Conservation (phyloP, 2,329 filamentous ascomycete species). For the Aureobasidium sp. region DNA sequence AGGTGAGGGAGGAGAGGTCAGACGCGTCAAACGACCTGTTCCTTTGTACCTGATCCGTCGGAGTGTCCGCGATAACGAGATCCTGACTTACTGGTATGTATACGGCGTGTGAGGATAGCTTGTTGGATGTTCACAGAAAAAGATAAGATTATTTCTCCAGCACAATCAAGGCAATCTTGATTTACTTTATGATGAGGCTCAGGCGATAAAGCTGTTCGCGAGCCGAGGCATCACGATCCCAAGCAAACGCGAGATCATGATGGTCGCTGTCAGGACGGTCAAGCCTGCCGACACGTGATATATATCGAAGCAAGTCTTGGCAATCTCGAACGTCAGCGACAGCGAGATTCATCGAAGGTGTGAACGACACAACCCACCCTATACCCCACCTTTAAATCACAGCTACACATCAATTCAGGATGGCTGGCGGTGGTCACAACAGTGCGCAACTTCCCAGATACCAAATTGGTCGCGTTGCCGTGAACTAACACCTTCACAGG, state of each 20-base stretch:
- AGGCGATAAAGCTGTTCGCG: neutral
- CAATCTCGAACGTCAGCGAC: slow-evolving; percentile 1
- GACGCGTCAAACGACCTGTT: neutral
- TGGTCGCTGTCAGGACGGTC: neutral
- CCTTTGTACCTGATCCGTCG: neutral
- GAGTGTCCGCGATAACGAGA: neutral
- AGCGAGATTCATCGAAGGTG: neutral
- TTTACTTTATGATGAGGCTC: neutral
- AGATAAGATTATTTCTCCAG: neutral
- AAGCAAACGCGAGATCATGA: neutral
- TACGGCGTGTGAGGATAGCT: neutral
- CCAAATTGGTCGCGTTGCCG: neutral
- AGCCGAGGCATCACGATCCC: slow-evolving; percentile 1
- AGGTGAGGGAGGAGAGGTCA: neutral
- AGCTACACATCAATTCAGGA: slow-evolving; percentile 15
- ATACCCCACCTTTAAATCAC: neutral
- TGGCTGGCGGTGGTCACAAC: slow-evolving; percentile 26
- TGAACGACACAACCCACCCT: neutral
- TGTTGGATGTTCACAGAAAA: neutral
- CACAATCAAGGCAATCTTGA: neutral
- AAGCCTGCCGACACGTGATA: neutral
- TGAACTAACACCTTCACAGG: slow-evolving; percentile 26
- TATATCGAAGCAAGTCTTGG: neutral
- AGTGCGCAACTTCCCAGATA: slow-evolving; percentile 18
- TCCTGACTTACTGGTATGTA: neutral